A percentile compares a stretch with the other conserved stretches of the same genome.
Evolutionary conservation across 2,329 filamentous ascomycete genomes (phyloP).

Genomic region (Beauveria sp.): DNA sequence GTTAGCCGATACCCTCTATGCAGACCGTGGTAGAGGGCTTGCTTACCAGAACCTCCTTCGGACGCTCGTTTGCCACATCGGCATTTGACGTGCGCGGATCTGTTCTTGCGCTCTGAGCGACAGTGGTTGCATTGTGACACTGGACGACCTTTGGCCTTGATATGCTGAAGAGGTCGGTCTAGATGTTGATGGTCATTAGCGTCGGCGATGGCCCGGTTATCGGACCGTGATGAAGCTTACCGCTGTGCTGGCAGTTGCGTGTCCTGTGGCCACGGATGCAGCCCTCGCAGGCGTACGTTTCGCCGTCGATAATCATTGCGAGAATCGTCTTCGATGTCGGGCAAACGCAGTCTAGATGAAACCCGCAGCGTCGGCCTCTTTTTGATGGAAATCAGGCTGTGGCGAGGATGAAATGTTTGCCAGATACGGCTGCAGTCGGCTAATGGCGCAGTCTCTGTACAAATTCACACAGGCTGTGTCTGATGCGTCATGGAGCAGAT

Average conservation of each 20-base stretch:
- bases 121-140: constrained; percentile 11
- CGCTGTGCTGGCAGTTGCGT: constrained; percentile 10
- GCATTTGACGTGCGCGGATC: constrained; percentile 10
- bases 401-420: not conserved
- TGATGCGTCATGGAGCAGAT: not conserved
- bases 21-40: not conserved
- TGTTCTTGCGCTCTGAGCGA: constrained; percentile 6
- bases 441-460: not conserved
- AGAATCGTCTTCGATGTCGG: not conserved
- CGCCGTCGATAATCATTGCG: constrained; percentile 10
- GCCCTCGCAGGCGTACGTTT: constrained; percentile 9
- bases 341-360: not conserved
- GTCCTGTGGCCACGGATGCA: constrained; percentile 10
- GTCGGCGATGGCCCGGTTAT: not conserved
- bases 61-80: constrained; percentile 55
- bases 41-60: constrained; percentile 2
- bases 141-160: constrained; percentile 6
- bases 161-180: constrained; percentile 9
- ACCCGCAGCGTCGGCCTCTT: no score
- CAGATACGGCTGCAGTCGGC: not conserved
- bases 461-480: not conserved
- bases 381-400: not conserved
- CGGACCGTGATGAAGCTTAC: constrained; percentile 16
- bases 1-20: not conserved
- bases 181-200: not conserved